These are phyloP conservation scores for Populus hybrid DNA, from an alignment of 441 rosid genomes.

Conservation along the genomic window DNA sequence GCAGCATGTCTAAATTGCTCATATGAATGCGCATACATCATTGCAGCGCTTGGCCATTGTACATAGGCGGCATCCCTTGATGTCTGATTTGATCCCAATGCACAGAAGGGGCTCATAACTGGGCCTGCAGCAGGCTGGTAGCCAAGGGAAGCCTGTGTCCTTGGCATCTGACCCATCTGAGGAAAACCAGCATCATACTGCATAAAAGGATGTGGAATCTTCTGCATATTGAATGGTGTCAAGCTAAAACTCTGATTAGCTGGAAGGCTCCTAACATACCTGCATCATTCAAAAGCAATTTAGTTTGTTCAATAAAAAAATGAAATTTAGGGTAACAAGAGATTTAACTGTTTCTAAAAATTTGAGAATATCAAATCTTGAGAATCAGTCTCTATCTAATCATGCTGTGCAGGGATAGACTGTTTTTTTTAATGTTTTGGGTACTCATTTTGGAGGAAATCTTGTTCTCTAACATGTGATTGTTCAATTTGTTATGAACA, in stretches of 20 bases:
- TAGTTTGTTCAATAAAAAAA: neutral
- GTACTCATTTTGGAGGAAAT: neutral
- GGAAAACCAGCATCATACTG: constrained; percentile 58
- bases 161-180: constrained; percentile 56
- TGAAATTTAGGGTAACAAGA: neutral
- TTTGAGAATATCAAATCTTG: neutral
- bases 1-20: constrained; percentile 74
- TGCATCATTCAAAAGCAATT: constrained; percentile 29
- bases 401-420: neutral
- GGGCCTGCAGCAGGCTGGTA: constrained; percentile 56
- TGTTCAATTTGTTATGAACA: neutral
- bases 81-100: constrained; percentile 47
- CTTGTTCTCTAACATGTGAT: neutral
- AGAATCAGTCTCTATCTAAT: neutral
- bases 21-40: constrained; percentile 90
- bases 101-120: constrained; percentile 55
- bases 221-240: constrained; percentile 61
- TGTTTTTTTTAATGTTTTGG: neutral
- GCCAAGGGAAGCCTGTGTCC: constrained; percentile 44
- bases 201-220: constrained; percentile 61
- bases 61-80: constrained; percentile 55
- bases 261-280: constrained; percentile 82
- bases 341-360: neutral
- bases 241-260: constrained; percentile 49
- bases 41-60: constrained; percentile 84